Evolutionary conservation across 768 basidiomycete species (phyloP).

Genomic region (Trametes coccinea): DNA sequence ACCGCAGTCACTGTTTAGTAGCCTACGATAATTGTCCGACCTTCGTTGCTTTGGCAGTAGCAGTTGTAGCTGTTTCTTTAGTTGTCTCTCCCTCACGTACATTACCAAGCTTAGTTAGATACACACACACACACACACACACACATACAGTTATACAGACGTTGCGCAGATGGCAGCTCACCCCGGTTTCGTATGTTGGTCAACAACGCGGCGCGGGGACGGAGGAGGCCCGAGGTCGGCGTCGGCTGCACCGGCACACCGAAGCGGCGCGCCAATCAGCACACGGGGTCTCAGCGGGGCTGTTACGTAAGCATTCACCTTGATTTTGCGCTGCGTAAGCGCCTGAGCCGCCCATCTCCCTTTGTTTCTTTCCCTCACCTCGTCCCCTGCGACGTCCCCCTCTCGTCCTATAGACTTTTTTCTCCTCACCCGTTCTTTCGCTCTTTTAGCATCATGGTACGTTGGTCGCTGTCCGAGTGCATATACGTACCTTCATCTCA

Average conservation of each 20-base stretch:
- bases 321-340: conserved; percentile 4
- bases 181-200: no score
- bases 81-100: background rate
- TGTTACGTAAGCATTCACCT: conserved; percentile 10
- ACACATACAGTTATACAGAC: no score
- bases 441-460: conserved; percentile 29
- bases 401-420: conserved; percentile 14
- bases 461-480: background rate
- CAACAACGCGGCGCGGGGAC: background rate
- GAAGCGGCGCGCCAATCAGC: conserved; percentile 10
- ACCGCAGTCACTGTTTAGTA: conserved; percentile 16
- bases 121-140: background rate
- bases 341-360: conserved; percentile 1
- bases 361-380: conserved; percentile 14
- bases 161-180: no score
- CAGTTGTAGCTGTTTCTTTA: conserved; percentile 5
- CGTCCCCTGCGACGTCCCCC: conserved; percentile 6
- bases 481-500: background rate
- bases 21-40: conserved; percentile 11
- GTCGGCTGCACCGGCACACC: background rate
- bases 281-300: background rate
- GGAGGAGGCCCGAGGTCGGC: background rate
- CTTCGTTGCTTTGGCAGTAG: background rate
- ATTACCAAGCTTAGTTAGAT: background rate
- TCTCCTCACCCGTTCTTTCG: conserved; percentile 10